Evolutionary conservation across 2,329 filamentous ascomycete genomes (phyloP), one percentile per base, ranked within the genome.

Genomic region (Cladosporium sp.): DNA sequence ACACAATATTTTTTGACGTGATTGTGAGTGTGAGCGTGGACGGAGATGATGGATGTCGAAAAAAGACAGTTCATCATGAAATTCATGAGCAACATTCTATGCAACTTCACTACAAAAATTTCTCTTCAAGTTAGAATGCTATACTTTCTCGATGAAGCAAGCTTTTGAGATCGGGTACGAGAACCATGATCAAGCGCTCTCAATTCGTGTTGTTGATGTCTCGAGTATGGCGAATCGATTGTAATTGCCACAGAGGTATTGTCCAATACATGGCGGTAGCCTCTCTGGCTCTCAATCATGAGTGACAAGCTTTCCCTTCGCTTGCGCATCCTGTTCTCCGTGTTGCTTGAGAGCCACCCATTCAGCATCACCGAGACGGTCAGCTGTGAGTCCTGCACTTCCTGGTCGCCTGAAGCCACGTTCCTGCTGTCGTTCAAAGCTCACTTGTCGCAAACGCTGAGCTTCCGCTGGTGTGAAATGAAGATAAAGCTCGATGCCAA

Each of bases 351-450:
- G 40, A 23, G 58, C 44, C 7, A 18, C 28, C 58, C 58, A 61
- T 33, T 50, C 40, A 56, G 77, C 69, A 53, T 74, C 72, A 3
- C 72, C 72, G 10, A 71, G 71, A 3, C 76, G 73, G 69, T 83
- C 80, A 3, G 71, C 77, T 1, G 81, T 82, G 49, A 83, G 69
- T 1, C 83, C 84, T 2, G 80, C 78, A 26, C 78, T 78, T 0
- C 82, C 84, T 0, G 85, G 81, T n/a, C 80, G 77, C 52, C 72
- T 78, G 74, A 83, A 80, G 0, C 86, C 85, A 5, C 83, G 81
- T 67, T 84, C 84, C 8, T 86, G 67, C 69, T 89, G 86, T 44
- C 81, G 78, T 71, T 86, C 80, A 69, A 85, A 86, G 7, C 83
- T 85, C 1, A 88, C 78, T 21, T 80, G 77, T 14, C 86, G 80